phyloP scores from a whole-genome alignment of 2,329 filamentous ascomycete species.

The Mollisia scopiformis region DNA sequence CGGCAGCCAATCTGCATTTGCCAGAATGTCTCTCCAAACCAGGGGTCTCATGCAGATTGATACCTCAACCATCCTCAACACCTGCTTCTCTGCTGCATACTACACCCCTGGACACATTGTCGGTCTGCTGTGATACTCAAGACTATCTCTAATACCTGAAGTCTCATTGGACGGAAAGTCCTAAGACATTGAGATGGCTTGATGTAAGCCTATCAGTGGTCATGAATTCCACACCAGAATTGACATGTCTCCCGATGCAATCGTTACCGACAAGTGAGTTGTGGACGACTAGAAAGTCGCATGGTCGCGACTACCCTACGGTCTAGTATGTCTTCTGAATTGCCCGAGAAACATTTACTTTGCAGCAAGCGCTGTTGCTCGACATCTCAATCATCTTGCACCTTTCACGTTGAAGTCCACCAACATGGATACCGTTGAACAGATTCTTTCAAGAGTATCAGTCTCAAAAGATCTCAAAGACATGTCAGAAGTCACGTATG shows the following conservation, averaged over 20 bases:
- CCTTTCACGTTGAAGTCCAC: neutral
- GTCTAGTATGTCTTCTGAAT: neutral
- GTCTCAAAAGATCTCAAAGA: neutral
- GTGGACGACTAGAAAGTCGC: neutral
- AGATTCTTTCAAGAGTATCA: neutral
- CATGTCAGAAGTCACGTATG: conserved; percentile 4
- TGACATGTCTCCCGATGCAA: neutral
- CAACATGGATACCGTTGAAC: conserved; percentile 4
- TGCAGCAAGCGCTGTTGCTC: neutral
- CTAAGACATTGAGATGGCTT: too few species aligned
- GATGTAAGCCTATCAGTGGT: too few species aligned
- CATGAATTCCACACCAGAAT: too few species aligned
- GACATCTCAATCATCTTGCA: neutral
- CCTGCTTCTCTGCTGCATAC: too few species aligned
- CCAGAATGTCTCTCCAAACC: too few species aligned
- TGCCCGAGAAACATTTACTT: neutral
- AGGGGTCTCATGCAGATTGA: too few species aligned
- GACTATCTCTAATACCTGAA: too few species aligned
- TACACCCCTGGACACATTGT: too few species aligned
- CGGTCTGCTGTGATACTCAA: too few species aligned
- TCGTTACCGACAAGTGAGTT: neutral
- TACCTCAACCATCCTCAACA: too few species aligned
- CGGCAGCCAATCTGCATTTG: too few species aligned
- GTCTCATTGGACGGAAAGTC: too few species aligned
- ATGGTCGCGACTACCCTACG: neutral